Evolutionary conservation across 495 filamentous ascomycete genomes (phyloP).

Genomic region (Diplogelasinospora grovesii): DNA sequence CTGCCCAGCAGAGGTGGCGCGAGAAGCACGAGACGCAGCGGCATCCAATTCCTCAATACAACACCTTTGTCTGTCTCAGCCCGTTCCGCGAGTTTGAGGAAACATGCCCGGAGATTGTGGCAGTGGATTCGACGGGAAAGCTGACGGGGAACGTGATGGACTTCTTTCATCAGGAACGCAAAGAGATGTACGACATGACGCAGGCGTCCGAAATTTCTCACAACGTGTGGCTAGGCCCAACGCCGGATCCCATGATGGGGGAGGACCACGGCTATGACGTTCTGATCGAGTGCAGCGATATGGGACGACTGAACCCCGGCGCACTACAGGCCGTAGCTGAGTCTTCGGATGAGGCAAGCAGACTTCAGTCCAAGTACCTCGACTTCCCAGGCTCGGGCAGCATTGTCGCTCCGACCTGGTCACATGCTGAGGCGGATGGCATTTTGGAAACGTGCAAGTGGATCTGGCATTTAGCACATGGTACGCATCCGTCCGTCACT

Average conservation of each 20-base stretch:
- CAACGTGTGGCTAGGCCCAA: slow-evolving; percentile 89
- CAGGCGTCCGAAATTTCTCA: slow-evolving; percentile 75
- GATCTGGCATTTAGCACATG: slow-evolving; percentile 74
- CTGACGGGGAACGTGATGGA: slow-evolving; percentile 77
- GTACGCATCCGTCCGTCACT: slow-evolving; percentile 35
- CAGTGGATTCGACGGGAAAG: slow-evolving; percentile 64
- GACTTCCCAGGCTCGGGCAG: slow-evolving; percentile 93
- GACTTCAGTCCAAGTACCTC: slow-evolving; percentile 41
- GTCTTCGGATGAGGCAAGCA: slow-evolving; percentile 27
- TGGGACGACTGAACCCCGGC: slow-evolving; percentile 59
- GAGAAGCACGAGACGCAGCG: slow-evolving; percentile 50
- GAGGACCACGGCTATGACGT: slow-evolving; percentile 55
- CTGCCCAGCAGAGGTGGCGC: slow-evolving; percentile 70
- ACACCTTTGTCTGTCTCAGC: slow-evolving; percentile 70
- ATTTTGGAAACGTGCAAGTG: slow-evolving; percentile 81
- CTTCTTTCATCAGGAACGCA: slow-evolving; percentile 81
- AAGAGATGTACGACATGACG: slow-evolving; percentile 93
- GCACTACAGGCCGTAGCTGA: slow-evolving; percentile 42
- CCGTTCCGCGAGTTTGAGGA: slow-evolving; percentile 70
- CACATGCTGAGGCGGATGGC: slow-evolving; percentile 69
- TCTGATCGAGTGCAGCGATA: slow-evolving; percentile 78
- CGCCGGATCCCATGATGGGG: slow-evolving; percentile 56
- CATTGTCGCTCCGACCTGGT: slow-evolving; percentile 74
- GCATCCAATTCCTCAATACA: slow-evolving; percentile 58
- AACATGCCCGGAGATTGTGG: slow-evolving; percentile 61